phyloP scores from a whole-genome alignment of 352 stramenopile genomes.

The Phytophthora tubulina region DNA sequence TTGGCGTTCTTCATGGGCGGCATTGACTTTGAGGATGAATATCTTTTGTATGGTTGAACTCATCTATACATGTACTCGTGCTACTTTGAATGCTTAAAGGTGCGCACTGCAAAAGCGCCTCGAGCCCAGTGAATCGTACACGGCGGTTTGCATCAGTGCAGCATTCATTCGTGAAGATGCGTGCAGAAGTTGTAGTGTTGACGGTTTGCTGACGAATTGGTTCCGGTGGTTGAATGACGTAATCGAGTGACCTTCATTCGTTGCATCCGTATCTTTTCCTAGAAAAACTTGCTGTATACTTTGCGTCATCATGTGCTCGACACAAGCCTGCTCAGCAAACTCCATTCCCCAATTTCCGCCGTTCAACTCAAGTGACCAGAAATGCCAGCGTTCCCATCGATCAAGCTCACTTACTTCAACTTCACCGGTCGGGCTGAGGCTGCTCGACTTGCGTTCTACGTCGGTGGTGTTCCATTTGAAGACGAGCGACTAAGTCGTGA shows the following conservation, averaged over 20 bases:
- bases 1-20: no score
- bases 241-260: not conserved
- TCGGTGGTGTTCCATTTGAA: conserved; percentile 66
- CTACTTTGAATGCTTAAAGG: no score
- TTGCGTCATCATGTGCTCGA: not conserved
- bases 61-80: no score
- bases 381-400: conserved; percentile 45
- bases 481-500: conserved; percentile 54
- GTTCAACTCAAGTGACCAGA: not conserved
- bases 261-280: not conserved
- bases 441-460: conserved; percentile 59
- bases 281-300: not conserved
- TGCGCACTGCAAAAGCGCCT: no score
- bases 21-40: no score
- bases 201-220: no score
- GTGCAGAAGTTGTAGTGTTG: no score
- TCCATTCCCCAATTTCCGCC: conserved; percentile 16
- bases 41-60: no score
- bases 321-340: not conserved
- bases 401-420: conserved; percentile 76
- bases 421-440: conserved; percentile 49
- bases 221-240: not conserved
- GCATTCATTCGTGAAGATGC: no score
- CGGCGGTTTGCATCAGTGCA: no score
- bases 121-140: no score